Percentiles rank a stretch among this genome's conserved stretches.
phyloP scores from a whole-genome alignment of 441 rosid genomes.

The Bocquillonia castaneifolia region DNA sequence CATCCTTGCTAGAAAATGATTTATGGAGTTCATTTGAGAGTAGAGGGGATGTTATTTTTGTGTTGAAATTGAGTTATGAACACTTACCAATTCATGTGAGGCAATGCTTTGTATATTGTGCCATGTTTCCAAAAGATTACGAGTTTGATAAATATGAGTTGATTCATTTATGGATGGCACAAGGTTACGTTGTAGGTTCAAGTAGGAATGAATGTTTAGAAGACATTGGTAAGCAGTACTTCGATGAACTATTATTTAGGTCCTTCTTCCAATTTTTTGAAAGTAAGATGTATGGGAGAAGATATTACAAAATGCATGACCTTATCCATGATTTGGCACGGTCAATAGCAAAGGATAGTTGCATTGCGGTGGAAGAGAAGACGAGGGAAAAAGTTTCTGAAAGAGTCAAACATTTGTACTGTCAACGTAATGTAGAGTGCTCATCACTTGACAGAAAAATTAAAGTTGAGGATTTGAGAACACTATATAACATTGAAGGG shows the following conservation, averaged over 20 bases:
- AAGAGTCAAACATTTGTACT: too few species aligned
- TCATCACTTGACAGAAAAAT: too few species aligned
- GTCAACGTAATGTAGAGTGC: too few species aligned
- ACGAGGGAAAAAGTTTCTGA: constrained; percentile 12
- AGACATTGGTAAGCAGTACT: constrained; percentile 22
- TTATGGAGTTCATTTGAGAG: constrained; percentile 6
- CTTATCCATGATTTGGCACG: constrained; percentile 24
- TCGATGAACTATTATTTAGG: constrained; percentile 20
- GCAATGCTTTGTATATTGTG: constrained; percentile 30
- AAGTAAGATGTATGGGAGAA: constrained; percentile 19
- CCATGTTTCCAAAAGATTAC: constrained; percentile 25
- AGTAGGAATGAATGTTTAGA: constrained; percentile 18
- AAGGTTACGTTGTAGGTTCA: constrained; percentile 18
- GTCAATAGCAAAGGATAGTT: too few species aligned
- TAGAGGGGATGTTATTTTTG: constrained; percentile 18
- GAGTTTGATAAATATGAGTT: constrained; percentile 10
- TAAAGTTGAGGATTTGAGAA: too few species aligned
- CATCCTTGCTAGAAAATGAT: neutral
- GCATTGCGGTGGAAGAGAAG: too few species aligned
- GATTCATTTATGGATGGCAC: constrained; percentile 23
- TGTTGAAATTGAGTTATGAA: constrained; percentile 25
- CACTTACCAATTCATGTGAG: constrained; percentile 18
- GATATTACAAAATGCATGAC: constrained; percentile 26
- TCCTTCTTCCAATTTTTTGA: constrained; percentile 26
- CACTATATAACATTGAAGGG: too few species aligned